phyloP scores from a whole-genome alignment of 768 basidiomycete species.

The Paxillus ammoniavirescens region DNA sequence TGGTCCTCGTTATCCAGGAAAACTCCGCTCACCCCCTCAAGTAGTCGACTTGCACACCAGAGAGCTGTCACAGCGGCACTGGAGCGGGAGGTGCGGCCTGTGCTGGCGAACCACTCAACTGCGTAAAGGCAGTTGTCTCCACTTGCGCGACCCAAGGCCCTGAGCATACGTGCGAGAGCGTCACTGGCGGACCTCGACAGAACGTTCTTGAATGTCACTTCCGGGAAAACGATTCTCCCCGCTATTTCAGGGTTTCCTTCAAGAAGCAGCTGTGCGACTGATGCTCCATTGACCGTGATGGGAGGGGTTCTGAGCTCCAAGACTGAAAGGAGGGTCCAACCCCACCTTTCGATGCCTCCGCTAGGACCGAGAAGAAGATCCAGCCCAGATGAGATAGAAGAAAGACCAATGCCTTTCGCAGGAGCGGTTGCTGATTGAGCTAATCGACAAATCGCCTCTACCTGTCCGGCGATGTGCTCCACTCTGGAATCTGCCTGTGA shows the following conservation, averaged over 20 bases:
- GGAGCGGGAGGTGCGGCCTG: slow-evolving; percentile 45
- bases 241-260: slow-evolving; percentile 44
- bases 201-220: slow-evolving; percentile 54
- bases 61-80: slow-evolving; percentile 63
- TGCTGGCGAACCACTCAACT: slow-evolving; percentile 77
- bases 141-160: slow-evolving; percentile 63
- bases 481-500: slow-evolving; percentile 75
- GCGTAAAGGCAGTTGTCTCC: slow-evolving; percentile 71
- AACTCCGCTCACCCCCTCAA: slow-evolving; percentile 67
- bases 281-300: slow-evolving; percentile 44
- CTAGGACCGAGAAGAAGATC: slow-evolving; percentile 72
- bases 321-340: slow-evolving; percentile 81
- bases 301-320: slow-evolving; percentile 68
- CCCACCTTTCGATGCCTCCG: slow-evolving; percentile 90
- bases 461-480: slow-evolving; percentile 61
- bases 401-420: slow-evolving; percentile 25
- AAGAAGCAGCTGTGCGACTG: slow-evolving; percentile 55
- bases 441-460: slow-evolving; percentile 69
- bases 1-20: slow-evolving; percentile 35
- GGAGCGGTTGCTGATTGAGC: slow-evolving; percentile 13
- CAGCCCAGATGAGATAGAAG: slow-evolving; percentile 51
- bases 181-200: slow-evolving; percentile 48
- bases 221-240: slow-evolving; percentile 51
- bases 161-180: slow-evolving; percentile 70
- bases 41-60: slow-evolving; percentile 77